These are phyloP conservation scores for Fusarium bulbicola DNA, from an alignment of 2,329 filamentous ascomycete genomes.

Conservation along the genomic window DNA sequence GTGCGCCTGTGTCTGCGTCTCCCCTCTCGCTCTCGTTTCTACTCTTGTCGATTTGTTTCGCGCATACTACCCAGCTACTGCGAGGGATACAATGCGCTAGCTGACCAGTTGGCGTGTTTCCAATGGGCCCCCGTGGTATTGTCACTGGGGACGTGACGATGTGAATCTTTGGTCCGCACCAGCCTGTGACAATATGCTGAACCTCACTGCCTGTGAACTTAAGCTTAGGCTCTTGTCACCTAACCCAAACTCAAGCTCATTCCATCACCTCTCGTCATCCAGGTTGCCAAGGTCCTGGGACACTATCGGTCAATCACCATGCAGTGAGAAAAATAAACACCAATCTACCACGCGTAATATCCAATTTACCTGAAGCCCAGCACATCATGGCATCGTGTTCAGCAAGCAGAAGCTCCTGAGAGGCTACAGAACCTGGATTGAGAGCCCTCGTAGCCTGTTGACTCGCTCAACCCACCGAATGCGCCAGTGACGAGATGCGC, in stretches of 20 bases:
- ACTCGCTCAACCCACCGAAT: conserved; percentile 33
- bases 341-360: conserved; percentile 26
- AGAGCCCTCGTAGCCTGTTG: conserved; percentile 15
- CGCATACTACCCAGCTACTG: conserved; percentile 40
- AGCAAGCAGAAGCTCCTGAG: conserved; percentile 1
- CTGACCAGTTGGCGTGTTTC: conserved; percentile 18
- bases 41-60: conserved; percentile 16
- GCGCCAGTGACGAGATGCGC: conserved; percentile 43
- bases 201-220: neutral
- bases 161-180: neutral
- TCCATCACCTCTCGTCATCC: conserved; percentile 20
- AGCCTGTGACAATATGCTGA: conserved; percentile 4
- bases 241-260: conserved; percentile 2
- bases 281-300: conserved; percentile 16
- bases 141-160: neutral
- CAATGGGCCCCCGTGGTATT: conserved; percentile 11
- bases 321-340: conserved; percentile 6
- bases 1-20: conserved; percentile 5
- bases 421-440: conserved; percentile 6
- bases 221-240: conserved; percentile 20
- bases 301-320: conserved; percentile 14
- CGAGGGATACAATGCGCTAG: conserved; percentile 40
- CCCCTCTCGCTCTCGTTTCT: conserved; percentile 18
- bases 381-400: conserved; percentile 24
- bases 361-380: neutral